A percentile compares a stretch with the other conserved stretches of the same genome.
Evolutionary conservation across 164 flowering plant genomes (phyloP).

Genomic region (Dillenia suffruticosa): DNA sequence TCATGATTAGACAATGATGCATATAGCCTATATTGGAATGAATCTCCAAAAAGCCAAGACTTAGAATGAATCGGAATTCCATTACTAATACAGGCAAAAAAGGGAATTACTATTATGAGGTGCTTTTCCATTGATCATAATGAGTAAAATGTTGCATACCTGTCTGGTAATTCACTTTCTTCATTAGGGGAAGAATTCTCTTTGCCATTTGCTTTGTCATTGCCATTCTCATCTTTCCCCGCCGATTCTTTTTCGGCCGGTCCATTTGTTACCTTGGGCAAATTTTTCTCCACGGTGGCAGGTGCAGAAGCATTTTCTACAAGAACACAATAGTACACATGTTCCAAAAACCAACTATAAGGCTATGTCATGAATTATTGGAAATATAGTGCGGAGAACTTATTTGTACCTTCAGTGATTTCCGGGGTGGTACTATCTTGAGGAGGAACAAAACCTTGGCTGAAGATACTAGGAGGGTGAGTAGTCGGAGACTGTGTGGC

Average conservation of each 20-base stretch:
- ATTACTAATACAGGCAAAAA: background rate
- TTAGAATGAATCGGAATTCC: background rate
- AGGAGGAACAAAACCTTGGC: conserved; percentile 21
- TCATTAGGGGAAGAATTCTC: conserved; percentile 24
- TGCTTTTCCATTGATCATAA: conserved; percentile 3
- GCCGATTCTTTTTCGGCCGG: conserved; percentile 6
- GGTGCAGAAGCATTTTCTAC: conserved; percentile 11
- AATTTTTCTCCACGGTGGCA: conserved; percentile 18
- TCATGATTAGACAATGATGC: background rate
- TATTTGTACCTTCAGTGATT: conserved; percentile 39
- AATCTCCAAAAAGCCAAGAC: background rate
- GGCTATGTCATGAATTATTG: background rate
- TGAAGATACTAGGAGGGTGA: conserved; percentile 23
- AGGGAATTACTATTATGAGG: conserved; percentile 4
- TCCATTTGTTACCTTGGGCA: conserved; percentile 19
- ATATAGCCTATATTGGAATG: background rate
- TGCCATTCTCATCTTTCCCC: conserved; percentile 3
- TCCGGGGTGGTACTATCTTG: conserved; percentile 31
- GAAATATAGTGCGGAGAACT: conserved; percentile 11
- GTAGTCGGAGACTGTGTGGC: conserved; percentile 37
- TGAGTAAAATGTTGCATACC: conserved; percentile 28
- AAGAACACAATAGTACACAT: conserved; percentile 11
- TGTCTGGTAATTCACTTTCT: conserved; percentile 39
- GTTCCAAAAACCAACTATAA: conserved; percentile 15
- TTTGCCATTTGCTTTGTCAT: conserved; percentile 13